These are phyloP conservation scores for Penicillium concentricum DNA, from an alignment of 2,329 filamentous ascomycete genomes.

Conservation along the genomic window DNA sequence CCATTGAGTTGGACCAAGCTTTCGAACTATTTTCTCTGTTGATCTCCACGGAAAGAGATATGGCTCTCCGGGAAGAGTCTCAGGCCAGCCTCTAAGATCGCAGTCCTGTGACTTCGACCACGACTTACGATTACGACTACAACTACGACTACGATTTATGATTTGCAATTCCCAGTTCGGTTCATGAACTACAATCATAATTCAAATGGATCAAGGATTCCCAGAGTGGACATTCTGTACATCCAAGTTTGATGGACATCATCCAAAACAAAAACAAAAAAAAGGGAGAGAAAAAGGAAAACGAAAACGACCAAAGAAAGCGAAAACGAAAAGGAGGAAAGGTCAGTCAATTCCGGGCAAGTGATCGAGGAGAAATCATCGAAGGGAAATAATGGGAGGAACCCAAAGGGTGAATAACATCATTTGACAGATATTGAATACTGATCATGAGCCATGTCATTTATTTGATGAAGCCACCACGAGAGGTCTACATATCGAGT, in stretches of 20 bases:
- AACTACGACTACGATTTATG: background rate
- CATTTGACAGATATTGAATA: background rate
- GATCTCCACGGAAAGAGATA: constrained; percentile 29
- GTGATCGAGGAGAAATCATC: background rate
- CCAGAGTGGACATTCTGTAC: background rate
- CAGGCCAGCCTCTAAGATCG: background rate
- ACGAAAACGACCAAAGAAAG: background rate
- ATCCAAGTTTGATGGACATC: background rate
- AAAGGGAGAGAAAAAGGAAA: background rate
- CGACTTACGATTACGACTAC: background rate
- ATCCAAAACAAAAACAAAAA: background rate
- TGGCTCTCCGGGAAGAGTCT: background rate
- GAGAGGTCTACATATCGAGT: background rate
- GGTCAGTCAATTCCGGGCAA: too few relatives aligned
- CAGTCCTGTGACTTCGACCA: background rate
- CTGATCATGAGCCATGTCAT: background rate
- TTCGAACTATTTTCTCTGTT: constrained; percentile 31
- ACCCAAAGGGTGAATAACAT: background rate
- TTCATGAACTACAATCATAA: too few relatives aligned
- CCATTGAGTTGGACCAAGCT: constrained; percentile 25
- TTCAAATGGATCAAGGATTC: background rate
- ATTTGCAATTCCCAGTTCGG: background rate
- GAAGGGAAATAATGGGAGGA: background rate
- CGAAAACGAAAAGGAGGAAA: background rate
- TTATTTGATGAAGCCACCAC: background rate